Conservation (phyloP, 179 eudicot species). For the Beta macrorhiza region DNA sequence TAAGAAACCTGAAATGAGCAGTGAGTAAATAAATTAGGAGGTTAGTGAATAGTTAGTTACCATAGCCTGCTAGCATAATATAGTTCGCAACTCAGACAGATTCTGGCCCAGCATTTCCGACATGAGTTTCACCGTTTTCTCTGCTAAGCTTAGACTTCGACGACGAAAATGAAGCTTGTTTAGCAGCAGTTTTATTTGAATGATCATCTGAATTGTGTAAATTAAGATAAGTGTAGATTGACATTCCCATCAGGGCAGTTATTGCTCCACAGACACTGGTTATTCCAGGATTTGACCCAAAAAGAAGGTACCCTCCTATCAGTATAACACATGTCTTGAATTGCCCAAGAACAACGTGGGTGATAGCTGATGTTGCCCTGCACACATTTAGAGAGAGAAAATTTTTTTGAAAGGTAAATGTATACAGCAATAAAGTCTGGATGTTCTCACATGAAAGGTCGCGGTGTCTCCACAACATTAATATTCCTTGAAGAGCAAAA, state of each 20-base stretch:
- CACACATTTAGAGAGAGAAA: neutral
- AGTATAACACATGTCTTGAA: constrained; percentile 95
- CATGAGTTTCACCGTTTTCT: constrained; percentile 52
- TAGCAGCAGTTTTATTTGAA: constrained; percentile 41
- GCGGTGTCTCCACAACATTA: neutral
- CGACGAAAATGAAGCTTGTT: constrained; percentile 45
- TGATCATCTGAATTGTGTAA: constrained; percentile 43
- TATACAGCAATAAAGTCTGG: neutral
- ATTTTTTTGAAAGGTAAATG: neutral
- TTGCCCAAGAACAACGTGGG: constrained; percentile 92
- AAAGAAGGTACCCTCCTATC: constrained; percentile 72
- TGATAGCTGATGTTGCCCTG: constrained; percentile 96
- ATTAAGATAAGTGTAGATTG: constrained; percentile 73
- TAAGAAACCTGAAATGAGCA: neutral
- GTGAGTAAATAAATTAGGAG: neutral
- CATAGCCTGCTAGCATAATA: neutral
- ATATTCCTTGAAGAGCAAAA: neutral
- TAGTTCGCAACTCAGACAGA: constrained; percentile 35
- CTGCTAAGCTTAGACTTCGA: constrained; percentile 74
- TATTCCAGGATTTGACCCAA: constrained; percentile 79
- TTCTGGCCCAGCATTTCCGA: constrained; percentile 44
- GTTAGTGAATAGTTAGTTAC: constrained; percentile 26
- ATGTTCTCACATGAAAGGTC: neutral
- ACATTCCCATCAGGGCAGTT: constrained; percentile 79
- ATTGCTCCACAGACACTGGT: constrained; percentile 77